These are phyloP conservation scores for Astrothelium subdiscretum DNA, from an alignment of 495 filamentous ascomycete genomes.

Conservation along the genomic window DNA sequence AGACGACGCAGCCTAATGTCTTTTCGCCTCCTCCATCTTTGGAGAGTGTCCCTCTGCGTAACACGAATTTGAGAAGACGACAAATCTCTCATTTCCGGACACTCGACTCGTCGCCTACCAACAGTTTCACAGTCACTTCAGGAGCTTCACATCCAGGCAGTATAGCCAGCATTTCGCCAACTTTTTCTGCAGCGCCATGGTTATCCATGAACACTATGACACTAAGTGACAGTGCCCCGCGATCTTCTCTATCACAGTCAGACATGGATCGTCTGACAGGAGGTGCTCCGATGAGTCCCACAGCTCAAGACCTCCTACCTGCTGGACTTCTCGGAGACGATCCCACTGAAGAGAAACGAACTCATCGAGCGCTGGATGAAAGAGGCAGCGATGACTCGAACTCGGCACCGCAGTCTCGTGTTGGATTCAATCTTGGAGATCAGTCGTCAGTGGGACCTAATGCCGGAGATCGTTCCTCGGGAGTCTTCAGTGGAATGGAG, in stretches of 20 bases:
- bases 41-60: neutral
- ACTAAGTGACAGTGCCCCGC: neutral
- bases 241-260: conserved; percentile 14
- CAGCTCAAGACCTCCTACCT: conserved; percentile 26
- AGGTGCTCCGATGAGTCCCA: conserved; percentile 29
- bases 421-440: neutral
- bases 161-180: conserved; percentile 19
- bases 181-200: conserved; percentile 9
- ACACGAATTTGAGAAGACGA: neutral
- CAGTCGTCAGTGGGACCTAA: neutral
- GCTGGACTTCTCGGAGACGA: conserved; percentile 31
- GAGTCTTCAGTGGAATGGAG: neutral
- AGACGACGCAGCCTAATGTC: neutral
- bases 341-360: conserved; percentile 1
- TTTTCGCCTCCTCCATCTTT: neutral
- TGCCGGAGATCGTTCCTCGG: neutral
- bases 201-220: conserved; percentile 26
- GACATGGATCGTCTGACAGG: conserved; percentile 27
- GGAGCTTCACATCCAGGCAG: conserved; percentile 15
- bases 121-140: conserved; percentile 13
- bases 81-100: neutral
- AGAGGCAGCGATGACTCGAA: conserved; percentile 2
- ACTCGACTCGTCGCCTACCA: conserved; percentile 7
- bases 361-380: conserved; percentile 3
- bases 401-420: neutral